Conservation (phyloP, 2,329 filamentous ascomycete species). For the Alternaria arborescens region DNA sequence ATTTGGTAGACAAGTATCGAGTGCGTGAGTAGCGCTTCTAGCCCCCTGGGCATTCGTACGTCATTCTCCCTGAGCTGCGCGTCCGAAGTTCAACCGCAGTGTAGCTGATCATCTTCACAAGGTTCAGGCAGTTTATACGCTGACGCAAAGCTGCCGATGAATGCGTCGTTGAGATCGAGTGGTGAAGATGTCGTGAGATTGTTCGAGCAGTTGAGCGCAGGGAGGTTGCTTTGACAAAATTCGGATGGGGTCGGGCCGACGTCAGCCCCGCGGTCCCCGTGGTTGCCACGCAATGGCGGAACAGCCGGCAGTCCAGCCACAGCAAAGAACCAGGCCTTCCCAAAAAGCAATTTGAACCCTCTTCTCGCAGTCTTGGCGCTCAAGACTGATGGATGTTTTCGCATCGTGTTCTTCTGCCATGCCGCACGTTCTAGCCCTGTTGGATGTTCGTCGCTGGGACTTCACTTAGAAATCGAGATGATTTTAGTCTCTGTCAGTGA, state of each 20-base stretch:
- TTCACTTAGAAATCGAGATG: no score
- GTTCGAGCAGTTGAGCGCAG: background rate
- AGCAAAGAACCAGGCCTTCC: no score
- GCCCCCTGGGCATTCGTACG: background rate
- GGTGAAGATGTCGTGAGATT: no score
- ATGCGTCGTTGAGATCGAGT: background rate
- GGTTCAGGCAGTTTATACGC: background rate
- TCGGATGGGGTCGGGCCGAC: background rate
- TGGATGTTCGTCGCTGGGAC: no score
- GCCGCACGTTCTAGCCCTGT: no score
- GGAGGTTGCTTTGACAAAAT: background rate
- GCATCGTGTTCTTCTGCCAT: no score
- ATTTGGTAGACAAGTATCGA: constrained; percentile 6
- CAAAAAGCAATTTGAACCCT: no score
- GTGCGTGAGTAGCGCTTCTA: constrained; percentile 7
- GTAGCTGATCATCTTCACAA: background rate
- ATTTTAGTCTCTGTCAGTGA: no score
- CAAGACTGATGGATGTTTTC: no score
- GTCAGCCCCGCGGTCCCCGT: background rate
- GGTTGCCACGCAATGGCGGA: background rate
- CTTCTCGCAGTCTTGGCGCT: no score
- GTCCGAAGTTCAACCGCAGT: background rate
- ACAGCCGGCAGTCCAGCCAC: background rate
- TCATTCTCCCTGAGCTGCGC: background rate
- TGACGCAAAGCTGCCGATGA: background rate